Conservation (phyloP, 257 asterid genomes). For the Knoxia roxburghii region DNA sequence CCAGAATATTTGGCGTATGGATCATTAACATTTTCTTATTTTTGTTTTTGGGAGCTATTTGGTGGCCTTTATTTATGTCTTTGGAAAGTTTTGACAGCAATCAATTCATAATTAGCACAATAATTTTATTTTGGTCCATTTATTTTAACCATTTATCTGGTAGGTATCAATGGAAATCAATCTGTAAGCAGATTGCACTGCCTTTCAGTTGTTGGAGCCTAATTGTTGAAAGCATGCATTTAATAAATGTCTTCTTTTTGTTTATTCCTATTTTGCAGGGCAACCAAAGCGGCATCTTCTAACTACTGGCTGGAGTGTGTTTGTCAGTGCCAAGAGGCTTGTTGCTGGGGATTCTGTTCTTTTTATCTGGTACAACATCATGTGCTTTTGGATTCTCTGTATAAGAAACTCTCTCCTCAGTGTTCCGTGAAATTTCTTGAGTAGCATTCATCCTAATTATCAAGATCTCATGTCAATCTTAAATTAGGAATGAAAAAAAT, state of each 20-base stretch:
- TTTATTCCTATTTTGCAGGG: constrained; percentile 28
- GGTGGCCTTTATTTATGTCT: neutral
- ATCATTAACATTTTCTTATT: neutral
- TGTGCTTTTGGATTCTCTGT: constrained; percentile 2
- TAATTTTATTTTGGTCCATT: neutral
- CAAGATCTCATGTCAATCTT: constrained; percentile 10
- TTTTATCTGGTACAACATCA: constrained; percentile 46
- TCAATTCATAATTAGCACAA: neutral
- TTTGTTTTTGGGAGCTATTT: neutral
- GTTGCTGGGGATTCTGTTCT: constrained; percentile 55
- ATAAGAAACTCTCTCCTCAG: neutral
- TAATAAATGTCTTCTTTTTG: constrained; percentile 8
- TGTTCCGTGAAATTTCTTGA: neutral
- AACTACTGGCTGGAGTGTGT: constrained; percentile 58
- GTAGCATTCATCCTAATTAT: neutral
- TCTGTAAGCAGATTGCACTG: neutral
- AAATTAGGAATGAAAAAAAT: constrained; percentile 80
- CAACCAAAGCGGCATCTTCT: constrained; percentile 56
- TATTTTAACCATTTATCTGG: neutral
- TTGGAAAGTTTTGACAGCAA: neutral
- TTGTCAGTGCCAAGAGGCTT: constrained; percentile 54
- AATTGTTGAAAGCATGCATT: neutral
- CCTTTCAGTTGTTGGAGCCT: neutral
- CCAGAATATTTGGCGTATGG: neutral
- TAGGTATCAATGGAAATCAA: neutral